phyloP scores from a whole-genome alignment of 2,329 filamentous ascomycete genomes.

The Monosporascus ibericus region DNA sequence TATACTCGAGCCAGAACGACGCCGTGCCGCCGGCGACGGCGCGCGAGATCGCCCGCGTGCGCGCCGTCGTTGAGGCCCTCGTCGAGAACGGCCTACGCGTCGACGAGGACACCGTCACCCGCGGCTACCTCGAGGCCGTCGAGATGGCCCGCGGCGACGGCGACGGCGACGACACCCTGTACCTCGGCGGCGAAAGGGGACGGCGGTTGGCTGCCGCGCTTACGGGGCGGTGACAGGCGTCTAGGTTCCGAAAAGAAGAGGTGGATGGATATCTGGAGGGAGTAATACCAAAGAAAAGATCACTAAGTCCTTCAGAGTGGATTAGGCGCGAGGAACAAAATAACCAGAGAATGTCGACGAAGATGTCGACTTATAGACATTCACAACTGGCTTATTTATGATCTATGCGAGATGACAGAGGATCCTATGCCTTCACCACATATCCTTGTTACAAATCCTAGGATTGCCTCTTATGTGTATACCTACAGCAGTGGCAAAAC shows the following conservation, averaged over 20 bases:
- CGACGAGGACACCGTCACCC: constrained; percentile 82
- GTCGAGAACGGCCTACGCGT: constrained; percentile 78
- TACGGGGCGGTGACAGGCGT: constrained; percentile 18
- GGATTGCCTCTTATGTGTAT: too few species aligned
- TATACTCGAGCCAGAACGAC: constrained; percentile 96
- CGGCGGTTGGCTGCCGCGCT: constrained; percentile 41
- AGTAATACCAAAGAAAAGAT: background rate
- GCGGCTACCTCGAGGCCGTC: constrained; percentile 74
- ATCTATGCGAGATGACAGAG: too few species aligned
- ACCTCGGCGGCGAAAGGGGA: constrained; percentile 53
- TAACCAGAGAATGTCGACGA: background rate
- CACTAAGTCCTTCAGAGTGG: background rate
- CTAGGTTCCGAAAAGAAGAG: background rate
- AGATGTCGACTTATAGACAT: background rate
- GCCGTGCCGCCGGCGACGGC: constrained; percentile 69
- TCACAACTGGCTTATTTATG: too few species aligned
- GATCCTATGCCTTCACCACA: too few species aligned
- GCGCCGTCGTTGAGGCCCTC: constrained; percentile 74
- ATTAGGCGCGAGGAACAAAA: too few species aligned
- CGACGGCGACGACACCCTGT: constrained; percentile 50
- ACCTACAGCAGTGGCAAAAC: too few species aligned
- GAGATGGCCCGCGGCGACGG: constrained; percentile 62
- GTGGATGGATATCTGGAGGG: too few species aligned
- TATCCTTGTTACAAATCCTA: too few species aligned
- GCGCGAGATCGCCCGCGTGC: constrained; percentile 79